Percentiles rank a stretch among this genome's conserved stretches.
phyloP scores from a whole-genome alignment of 768 basidiomycete species.

The Agrocybe pediades region DNA sequence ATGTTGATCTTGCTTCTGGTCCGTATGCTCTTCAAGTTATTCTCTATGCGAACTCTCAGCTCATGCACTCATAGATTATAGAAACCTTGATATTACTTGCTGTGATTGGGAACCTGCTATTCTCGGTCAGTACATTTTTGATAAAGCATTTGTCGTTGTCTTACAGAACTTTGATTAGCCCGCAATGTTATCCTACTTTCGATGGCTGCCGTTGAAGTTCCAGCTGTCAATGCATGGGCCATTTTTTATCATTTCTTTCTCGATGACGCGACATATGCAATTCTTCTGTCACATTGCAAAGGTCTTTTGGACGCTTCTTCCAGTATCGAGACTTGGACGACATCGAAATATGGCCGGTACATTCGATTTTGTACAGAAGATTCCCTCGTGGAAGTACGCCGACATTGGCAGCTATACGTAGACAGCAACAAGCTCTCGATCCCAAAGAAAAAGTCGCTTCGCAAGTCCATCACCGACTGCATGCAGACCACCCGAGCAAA shows the following conservation, averaged over 20 bases:
- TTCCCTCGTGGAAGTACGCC: constrained; percentile 39
- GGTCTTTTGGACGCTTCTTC: constrained; percentile 36
- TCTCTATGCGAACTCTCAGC: neutral
- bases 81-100: constrained; percentile 49
- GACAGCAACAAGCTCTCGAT: constrained; percentile 26
- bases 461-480: constrained; percentile 18
- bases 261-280: constrained; percentile 32
- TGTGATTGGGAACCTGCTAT: constrained; percentile 50
- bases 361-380: constrained; percentile 38
- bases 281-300: constrained; percentile 38
- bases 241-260: constrained; percentile 52
- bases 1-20: constrained; percentile 28
- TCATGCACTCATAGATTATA: constrained; percentile 5
- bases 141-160: too few species aligned
- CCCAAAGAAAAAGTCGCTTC: constrained; percentile 18
- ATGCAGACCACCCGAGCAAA: constrained; percentile 19
- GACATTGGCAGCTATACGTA: constrained; percentile 39
- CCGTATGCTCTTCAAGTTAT: neutral
- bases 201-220: constrained; percentile 35
- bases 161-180: constrained; percentile 31
- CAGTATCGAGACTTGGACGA: constrained; percentile 38
- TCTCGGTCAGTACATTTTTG: too few species aligned
- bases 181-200: constrained; percentile 50
- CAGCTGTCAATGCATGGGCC: constrained; percentile 35
- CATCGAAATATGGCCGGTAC: constrained; percentile 35